Base-by-base conservation (phyloP, 1,139 yeast genomes). In the Wickerhamomyces sp. region DNA sequence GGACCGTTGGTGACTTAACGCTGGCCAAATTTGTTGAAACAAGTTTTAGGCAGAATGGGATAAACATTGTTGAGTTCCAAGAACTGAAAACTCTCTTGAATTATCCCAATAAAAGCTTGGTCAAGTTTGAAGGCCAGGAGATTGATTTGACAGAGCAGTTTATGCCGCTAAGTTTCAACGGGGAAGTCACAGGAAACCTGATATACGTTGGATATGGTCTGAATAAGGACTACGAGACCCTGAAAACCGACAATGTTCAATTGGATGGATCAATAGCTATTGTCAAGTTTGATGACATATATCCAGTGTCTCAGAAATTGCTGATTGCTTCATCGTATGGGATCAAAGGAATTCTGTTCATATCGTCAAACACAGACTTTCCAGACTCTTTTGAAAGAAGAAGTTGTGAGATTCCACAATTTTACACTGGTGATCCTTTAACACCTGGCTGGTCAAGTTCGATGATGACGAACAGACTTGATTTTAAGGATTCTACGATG, bases 1-100 rank as follows among this genome's bases (percentile, higher is more conserved):
- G 98, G 2, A 83, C 97, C 2, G 78, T 78, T 18, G 98, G 96
- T 15, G 97, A 90, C 61, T 64, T 79, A 49, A 74, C 89, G 0
- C 66, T 89, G 34, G 83, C 89, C 1, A 72, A 75, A 49, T 89
- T 84, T 61, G 71, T 91, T 26, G 73, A 77, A 51, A 71, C 74
- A 13, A 75, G 76, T 47, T 79, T 87, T 66, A 61, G 65, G 27
- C 75, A 78, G 46, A 78, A 79, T 53, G 85, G 87, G 3, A 58
- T 87, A 40, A 66, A 69, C 37, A 51, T 69, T n/a, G 71, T 77
- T 9, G 79, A 76, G 35, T 72, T 77, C 43, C 67, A 73, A 33
- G 77, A 75, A 45, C 68, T 78, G 44, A 71, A 70, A 42, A 73
- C 81, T 6, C 83, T 72, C 54, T 62, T 84, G 40, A 87, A 87